Evolutionary conservation across 208 protist species (phyloP).

Genomic region (Wallacemonas rigidus): DNA sequence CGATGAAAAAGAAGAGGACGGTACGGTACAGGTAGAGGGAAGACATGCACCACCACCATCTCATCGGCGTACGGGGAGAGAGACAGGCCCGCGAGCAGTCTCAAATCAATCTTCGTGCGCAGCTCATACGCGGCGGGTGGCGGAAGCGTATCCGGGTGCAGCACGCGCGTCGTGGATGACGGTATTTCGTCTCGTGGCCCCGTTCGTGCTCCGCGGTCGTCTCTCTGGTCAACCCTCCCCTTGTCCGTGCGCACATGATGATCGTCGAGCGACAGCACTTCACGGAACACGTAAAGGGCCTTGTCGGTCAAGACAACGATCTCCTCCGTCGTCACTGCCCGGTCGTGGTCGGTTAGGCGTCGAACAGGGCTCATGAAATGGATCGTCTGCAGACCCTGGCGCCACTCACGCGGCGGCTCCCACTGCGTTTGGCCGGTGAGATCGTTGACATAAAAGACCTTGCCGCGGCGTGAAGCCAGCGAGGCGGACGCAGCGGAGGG

Average conservation of each 20-base stretch:
- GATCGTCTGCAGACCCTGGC: constrained; percentile 34
- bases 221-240: too few relatives aligned
- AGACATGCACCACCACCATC: constrained; percentile 65
- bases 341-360: constrained; percentile 45
- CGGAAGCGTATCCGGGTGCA: constrained; percentile 5
- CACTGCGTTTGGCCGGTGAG: constrained; percentile 38
- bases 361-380: constrained; percentile 48
- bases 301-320: constrained; percentile 33
- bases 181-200: not conserved
- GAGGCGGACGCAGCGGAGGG: too few relatives aligned
- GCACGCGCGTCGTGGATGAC: not conserved
- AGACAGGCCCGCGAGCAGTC: constrained; percentile 60
- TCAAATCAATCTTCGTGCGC: constrained; percentile 69
- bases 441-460: constrained; percentile 56
- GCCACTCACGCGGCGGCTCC: constrained; percentile 34
- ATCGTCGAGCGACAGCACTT: not conserved
- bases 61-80: constrained; percentile 67
- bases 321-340: constrained; percentile 35
- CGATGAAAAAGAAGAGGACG: constrained; percentile 26
- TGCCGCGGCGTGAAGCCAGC: constrained; percentile 23
- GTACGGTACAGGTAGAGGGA: constrained; percentile 52
- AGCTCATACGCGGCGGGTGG: constrained; percentile 23
- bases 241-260: too few relatives aligned
- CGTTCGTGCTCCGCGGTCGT: not conserved
- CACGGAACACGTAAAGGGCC: constrained; percentile 13